phyloP scores from a whole-genome alignment of 371 early-diverging fungal genomes.

The Syncephalastrum sp. region DNA sequence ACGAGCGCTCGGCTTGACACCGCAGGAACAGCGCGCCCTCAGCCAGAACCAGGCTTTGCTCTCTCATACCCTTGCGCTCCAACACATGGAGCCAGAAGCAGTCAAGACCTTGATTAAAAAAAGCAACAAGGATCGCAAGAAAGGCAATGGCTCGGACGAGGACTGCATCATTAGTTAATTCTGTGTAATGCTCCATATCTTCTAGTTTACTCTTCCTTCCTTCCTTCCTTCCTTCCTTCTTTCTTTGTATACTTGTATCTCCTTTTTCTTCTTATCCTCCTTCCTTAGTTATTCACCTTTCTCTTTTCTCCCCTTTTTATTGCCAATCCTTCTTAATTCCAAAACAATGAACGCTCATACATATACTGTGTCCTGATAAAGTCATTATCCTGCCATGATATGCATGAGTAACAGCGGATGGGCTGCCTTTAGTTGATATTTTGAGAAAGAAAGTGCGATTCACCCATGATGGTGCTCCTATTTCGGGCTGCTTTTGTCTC shows the following conservation, averaged over 20 bases:
- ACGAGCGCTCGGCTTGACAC: slow-evolving; percentile 29
- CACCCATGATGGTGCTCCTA: too few relatives aligned
- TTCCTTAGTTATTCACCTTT: too few relatives aligned
- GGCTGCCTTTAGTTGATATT: too few relatives aligned
- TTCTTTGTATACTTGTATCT: neutral
- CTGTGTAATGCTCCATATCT: neutral
- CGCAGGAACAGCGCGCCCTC: slow-evolving; percentile 34
- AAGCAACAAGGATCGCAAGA: slow-evolving; percentile 15
- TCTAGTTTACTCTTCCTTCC: neutral
- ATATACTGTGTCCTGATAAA: too few relatives aligned
- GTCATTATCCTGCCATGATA: too few relatives aligned
- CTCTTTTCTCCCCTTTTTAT: too few relatives aligned
- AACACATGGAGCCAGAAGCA: slow-evolving; percentile 18
- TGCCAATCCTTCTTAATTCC: too few relatives aligned
- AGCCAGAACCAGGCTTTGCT: slow-evolving; percentile 34
- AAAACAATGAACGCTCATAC: too few relatives aligned
- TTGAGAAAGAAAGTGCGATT: too few relatives aligned
- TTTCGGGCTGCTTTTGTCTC: too few relatives aligned
- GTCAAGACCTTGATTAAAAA: slow-evolving; percentile 20
- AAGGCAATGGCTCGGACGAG: slow-evolving; percentile 14
- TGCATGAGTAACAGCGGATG: too few relatives aligned
- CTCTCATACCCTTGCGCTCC: slow-evolving; percentile 27
- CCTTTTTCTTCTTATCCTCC: neutral
- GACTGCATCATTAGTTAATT: slow-evolving; percentile 24
- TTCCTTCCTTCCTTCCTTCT: neutral